Percentiles rank a stretch among this genome's conserved stretches.
Conservation (phyloP, 1,284 basidiomycete genomes). For the Tilletiopsis washingtonensis region DNA sequence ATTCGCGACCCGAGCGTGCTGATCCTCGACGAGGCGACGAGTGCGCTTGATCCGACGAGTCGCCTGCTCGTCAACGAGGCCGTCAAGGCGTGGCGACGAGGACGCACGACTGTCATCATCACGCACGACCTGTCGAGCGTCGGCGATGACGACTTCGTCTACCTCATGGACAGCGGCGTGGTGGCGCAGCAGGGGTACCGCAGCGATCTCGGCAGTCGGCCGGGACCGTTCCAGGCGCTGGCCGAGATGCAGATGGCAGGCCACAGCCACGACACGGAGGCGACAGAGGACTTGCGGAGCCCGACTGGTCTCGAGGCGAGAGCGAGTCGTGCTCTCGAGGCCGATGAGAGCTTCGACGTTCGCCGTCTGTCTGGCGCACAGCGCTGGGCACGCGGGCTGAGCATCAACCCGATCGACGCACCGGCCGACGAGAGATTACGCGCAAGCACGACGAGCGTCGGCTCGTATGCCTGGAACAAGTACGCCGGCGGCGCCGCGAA, state of each 20-base stretch:
- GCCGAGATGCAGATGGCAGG: slow-evolving; percentile 48
- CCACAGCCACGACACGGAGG: slow-evolving; percentile 20
- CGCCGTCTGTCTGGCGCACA: too few species aligned
- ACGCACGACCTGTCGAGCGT: slow-evolving; percentile 91
- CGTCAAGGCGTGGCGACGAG: slow-evolving; percentile 69
- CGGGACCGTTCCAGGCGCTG: slow-evolving; percentile 49
- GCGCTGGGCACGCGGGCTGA: too few species aligned
- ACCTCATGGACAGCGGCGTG: slow-evolving; percentile 72
- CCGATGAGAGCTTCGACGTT: too few species aligned
- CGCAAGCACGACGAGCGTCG: too few species aligned
- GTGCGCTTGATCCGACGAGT: slow-evolving; percentile 81
- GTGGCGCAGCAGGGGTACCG: slow-evolving; percentile 87
- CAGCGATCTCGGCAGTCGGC: slow-evolving; percentile 58
- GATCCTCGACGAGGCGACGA: slow-evolving; percentile 93
- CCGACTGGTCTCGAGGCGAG: slow-evolving; percentile 11
- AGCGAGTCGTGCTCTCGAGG: too few species aligned
- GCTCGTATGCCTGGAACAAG: too few species aligned
- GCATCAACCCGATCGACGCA: too few species aligned
- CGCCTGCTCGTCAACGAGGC: slow-evolving; percentile 82
- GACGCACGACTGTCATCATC: slow-evolving; percentile 88
- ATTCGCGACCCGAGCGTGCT: slow-evolving; percentile 80
- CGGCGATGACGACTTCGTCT: slow-evolving; percentile 69
- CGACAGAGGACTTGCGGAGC: slow-evolving; percentile 1
- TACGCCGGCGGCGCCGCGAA: neutral
- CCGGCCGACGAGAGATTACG: too few species aligned